These are phyloP conservation scores for Stephania cephalantha DNA, from an alignment of 164 flowering plant genomes.

Conservation along the genomic window DNA sequence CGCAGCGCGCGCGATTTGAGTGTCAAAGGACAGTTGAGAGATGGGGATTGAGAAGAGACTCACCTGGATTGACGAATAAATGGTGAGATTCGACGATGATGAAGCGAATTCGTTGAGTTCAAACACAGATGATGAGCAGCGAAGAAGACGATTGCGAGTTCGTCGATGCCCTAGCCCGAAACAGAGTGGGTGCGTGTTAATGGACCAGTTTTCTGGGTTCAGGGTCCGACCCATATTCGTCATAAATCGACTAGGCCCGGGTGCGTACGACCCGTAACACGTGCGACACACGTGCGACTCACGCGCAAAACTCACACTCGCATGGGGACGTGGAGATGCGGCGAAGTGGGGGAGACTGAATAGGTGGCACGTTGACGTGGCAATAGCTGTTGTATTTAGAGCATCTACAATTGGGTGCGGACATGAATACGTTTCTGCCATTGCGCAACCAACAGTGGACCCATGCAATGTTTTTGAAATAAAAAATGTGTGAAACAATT, in stretches of 20 bases:
- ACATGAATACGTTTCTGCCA: no score
- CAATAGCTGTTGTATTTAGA: no score
- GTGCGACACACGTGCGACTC: not conserved
- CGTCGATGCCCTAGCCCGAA: conserved; percentile 2
- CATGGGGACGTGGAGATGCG: no score
- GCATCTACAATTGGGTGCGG: no score
- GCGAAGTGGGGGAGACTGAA: no score
- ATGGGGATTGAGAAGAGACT: not conserved
- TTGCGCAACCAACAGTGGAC: no score
- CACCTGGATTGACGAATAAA: not conserved
- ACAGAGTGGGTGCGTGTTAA: not conserved
- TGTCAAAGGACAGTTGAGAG: not conserved
- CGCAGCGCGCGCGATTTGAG: not conserved
- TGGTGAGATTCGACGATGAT: not conserved
- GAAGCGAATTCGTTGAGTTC: not conserved
- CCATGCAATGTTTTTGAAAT: no score
- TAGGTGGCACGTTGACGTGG: no score
- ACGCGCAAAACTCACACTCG: no score
- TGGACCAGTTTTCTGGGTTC: not conserved
- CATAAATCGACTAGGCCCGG: not conserved
- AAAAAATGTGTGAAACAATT: no score
- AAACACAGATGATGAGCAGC: not conserved
- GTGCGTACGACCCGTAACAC: not conserved
- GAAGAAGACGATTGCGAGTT: not conserved
- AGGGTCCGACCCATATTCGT: not conserved